Percentiles rank a stretch among this genome's conserved stretches.
phyloP scores from a whole-genome alignment of 306 rosid genomes.

The Ochetophila trinervis region DNA sequence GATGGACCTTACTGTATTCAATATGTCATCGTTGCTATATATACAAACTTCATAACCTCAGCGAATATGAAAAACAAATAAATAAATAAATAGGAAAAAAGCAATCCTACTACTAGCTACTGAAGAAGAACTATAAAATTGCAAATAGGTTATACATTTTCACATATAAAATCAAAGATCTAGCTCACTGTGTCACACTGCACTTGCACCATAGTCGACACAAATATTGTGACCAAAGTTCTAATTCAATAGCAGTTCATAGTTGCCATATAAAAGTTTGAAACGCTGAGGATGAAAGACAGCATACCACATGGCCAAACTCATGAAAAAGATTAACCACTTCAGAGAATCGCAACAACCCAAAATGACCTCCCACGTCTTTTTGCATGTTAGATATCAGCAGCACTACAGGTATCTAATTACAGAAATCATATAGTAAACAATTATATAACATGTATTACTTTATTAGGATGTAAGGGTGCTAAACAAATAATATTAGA shows the following conservation, averaged over 20 bases:
- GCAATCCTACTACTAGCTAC: neutral
- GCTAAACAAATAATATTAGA: no score
- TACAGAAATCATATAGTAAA: slow-evolving; percentile 16
- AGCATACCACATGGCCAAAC: slow-evolving; percentile 96
- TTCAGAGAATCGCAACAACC: slow-evolving; percentile 82
- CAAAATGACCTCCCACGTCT: slow-evolving; percentile 52
- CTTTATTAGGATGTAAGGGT: neutral
- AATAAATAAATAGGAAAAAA: neutral
- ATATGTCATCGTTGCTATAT: no score
- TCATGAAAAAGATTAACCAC: slow-evolving; percentile 90
- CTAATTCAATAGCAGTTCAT: no score
- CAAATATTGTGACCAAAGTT: no score
- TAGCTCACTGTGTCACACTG: neutral
- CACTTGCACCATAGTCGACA: neutral
- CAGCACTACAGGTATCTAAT: slow-evolving; percentile 77
- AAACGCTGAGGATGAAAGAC: slow-evolving; percentile 20
- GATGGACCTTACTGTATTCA: neutral
- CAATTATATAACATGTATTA: neutral
- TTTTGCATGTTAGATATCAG: slow-evolving; percentile 68
- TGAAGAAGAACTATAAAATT: neutral
- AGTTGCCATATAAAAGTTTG: neutral
- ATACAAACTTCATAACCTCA: no score
- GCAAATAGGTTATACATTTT: neutral
- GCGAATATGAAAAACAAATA: neutral
- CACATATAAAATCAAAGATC: slow-evolving; percentile 9